phyloP scores from a whole-genome alignment of 805 yeast species.

The Ogataea siamensis region DNA sequence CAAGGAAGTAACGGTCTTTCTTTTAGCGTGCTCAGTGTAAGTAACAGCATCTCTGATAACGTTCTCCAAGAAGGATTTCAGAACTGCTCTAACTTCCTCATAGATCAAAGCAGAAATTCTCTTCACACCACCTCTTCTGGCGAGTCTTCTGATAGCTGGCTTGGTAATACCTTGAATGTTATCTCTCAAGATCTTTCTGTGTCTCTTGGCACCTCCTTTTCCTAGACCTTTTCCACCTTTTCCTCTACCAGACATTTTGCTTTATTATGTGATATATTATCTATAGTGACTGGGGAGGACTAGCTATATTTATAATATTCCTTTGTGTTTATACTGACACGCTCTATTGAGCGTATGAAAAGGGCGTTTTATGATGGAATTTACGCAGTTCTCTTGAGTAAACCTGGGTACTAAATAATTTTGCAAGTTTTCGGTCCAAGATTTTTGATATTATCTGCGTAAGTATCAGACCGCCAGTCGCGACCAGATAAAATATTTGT shows the following conservation, averaged over 20 bases:
- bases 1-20: constrained; percentile 98
- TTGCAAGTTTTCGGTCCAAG: constrained; percentile 1
- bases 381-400: constrained; percentile 18
- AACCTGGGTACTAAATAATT: constrained; percentile 12
- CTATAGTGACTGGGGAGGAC: constrained; percentile 8
- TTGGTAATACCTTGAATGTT: constrained; percentile 99
- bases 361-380: constrained; percentile 12
- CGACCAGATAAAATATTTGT: constrained; percentile 2
- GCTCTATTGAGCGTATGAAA: constrained; percentile 13
- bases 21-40: constrained; percentile 99
- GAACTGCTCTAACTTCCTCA: constrained; percentile 98
- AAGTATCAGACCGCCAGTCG: constrained; percentile 5
- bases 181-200: constrained; percentile 98
- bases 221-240: constrained; percentile 99
- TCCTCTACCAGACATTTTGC: constrained; percentile 96
- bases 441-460: constrained; percentile 15
- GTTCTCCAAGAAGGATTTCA: constrained; percentile 92
- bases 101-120: constrained; percentile 98
- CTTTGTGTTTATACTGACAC: constrained; percentile 13
- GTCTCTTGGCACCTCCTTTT: constrained; percentile 99
- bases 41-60: constrained; percentile 99
- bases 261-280: constrained; percentile 13
- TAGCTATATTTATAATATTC: constrained; percentile 18
- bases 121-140: constrained; percentile 99
- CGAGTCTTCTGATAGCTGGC: constrained; percentile 99